These are phyloP conservation scores for Ogataea pini DNA, from an alignment of 805 yeast genomes.

Conservation along the genomic window DNA sequence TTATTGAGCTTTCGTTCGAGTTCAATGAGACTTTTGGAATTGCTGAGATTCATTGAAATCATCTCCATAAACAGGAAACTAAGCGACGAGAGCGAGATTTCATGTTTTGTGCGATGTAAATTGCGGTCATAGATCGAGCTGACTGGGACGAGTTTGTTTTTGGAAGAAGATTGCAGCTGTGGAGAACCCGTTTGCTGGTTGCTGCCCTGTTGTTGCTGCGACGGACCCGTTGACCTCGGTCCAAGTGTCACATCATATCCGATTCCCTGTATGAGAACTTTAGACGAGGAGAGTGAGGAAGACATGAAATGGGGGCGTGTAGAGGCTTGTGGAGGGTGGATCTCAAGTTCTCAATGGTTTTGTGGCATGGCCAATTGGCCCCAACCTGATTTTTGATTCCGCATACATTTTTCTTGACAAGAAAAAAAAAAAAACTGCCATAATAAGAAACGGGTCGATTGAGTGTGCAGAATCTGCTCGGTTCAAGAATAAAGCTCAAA, in stretches of 20 bases:
- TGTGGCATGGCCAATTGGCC: too few species aligned
- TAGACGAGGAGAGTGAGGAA: slow-evolving; percentile 21
- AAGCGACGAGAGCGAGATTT: slow-evolving; percentile 65
- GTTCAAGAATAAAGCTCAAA: slow-evolving; percentile 3
- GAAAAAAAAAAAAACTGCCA: slow-evolving; percentile 6
- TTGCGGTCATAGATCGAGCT: slow-evolving; percentile 66
- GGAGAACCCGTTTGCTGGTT: slow-evolving; percentile 8
- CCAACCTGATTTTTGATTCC: too few species aligned
- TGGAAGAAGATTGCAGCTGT: slow-evolving; percentile 10
- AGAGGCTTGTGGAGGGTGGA: too few species aligned
- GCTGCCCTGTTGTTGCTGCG: slow-evolving; percentile 8
- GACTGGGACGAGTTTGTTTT: slow-evolving; percentile 12
- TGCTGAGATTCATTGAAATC: slow-evolving; percentile 61
- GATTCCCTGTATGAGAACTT: slow-evolving; percentile 22
- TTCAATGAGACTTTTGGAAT: slow-evolving; percentile 68
- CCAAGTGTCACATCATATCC: slow-evolving; percentile 35
- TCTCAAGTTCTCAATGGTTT: too few species aligned
- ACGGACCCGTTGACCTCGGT: slow-evolving; percentile 32
- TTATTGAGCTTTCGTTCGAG: slow-evolving; percentile 60
- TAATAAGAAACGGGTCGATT: slow-evolving; percentile 6
- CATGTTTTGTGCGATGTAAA: slow-evolving; percentile 62
- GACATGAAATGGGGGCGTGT: too few species aligned
- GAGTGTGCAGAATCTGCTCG: not conserved
- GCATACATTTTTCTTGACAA: too few species aligned
- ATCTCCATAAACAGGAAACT: slow-evolving; percentile 71